These are phyloP conservation scores for Zea mays DNA, from an alignment of 176 grass and related monocot genomes.

Conservation along the genomic window Zm-B73-REFERENCE-NAM-5.0 NC_050099.1:30272501-30273000, in stretches of 20 bases:
- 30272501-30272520: background rate
- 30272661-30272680: background rate
- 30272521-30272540: background rate
- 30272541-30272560: background rate
- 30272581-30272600: background rate
- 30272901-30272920: background rate
- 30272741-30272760: background rate
- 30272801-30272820: background rate
- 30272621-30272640: background rate
- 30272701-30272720: background rate
- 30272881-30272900: background rate
- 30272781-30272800: background rate
- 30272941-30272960: background rate
- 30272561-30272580: conserved; percentile 30
- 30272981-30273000: background rate
- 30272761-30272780: background rate
- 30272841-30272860: background rate
- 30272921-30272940: background rate
- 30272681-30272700: conserved; percentile 21
- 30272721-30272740: background rate
- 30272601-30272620: background rate
- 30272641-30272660: background rate
- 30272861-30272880: background rate
- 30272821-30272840: background rate
- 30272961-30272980: background rate